Evolutionary conservation across 495 filamentous ascomycete species (phyloP), one percentile per base, ranked within the genome.

Genomic region (Thermochaetoides thermophila): DNA sequence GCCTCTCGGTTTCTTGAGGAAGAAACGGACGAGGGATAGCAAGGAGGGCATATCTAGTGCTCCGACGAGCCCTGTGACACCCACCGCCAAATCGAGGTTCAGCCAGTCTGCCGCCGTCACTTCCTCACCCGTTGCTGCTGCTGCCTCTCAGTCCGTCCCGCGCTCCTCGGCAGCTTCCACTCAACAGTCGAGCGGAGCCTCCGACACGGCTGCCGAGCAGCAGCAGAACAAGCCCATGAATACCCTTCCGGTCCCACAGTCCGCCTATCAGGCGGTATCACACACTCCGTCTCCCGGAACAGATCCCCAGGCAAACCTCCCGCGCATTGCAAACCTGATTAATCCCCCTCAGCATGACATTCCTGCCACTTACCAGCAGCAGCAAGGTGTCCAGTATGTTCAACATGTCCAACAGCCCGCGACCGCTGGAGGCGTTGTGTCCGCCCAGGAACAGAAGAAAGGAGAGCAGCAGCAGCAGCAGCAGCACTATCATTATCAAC

Each of bases 1-100:
- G 79, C 79, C 59, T 46, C 66, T 83, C 60, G 81, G 83, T 42
- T 78, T 94, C 50, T 72, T 97, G 50, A 97, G 95, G 71, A 95
- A 93, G 76, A 85, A 91, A 69, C 76, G 83, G 71, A 91, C 87
- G 63, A 93, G 84, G 75, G 56, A 75, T 65, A 48, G 68, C 53
- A 61, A 71, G 53, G 46, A 69, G 53, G 50, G 64, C 64, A 61
- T 71, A 64, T 34, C 66, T 56, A 61, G 72, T 56, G 56, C 74
- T 48, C 69, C 68, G 47, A 71, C 67, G 43, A 77, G 76, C 48
- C 68, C 76, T 35, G 61, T 68, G 43, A 38, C 44, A 33, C 28
- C 43, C 12, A 29, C 43, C 39, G 29, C 40, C 26, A 37, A 44
- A 9, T 34, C 37, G 15, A 25, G 13, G n/a, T n/a, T n/a, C n/a